phyloP scores from a whole-genome alignment of 2,329 filamentous ascomycete species.

The Corinectria fuckeliana region DNA sequence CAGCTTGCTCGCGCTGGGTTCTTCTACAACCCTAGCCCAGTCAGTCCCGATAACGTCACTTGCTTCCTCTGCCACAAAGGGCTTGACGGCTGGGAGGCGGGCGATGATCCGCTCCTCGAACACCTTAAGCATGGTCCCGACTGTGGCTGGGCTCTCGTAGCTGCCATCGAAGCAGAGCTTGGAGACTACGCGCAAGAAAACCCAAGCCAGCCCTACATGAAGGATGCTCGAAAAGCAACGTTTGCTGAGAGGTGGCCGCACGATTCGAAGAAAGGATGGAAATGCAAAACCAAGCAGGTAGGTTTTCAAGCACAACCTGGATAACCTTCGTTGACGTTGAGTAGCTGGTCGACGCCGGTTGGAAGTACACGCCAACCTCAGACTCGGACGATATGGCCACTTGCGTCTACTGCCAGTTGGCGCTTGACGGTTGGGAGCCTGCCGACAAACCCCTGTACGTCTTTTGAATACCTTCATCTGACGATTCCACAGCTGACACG shows the following conservation, averaged over 20 bases:
- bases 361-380: slow-evolving; percentile 86
- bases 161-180: slow-evolving; percentile 65
- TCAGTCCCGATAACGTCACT: slow-evolving; percentile 83
- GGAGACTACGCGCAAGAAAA: slow-evolving; percentile 73
- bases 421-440: slow-evolving; percentile 93
- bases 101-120: slow-evolving; percentile 82
- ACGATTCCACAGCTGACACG: slow-evolving; percentile 32
- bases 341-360: slow-evolving; percentile 87
- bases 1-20: slow-evolving; percentile 92
- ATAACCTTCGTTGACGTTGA: not conserved
- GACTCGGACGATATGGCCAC: slow-evolving; percentile 90
- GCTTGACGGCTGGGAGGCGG: slow-evolving; percentile 90
- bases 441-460: slow-evolving; percentile 85
- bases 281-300: slow-evolving; percentile 88
- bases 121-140: slow-evolving; percentile 82
- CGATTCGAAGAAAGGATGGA: slow-evolving; percentile 85
- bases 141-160: slow-evolving; percentile 86
- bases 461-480: not conserved
- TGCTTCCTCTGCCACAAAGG: slow-evolving; percentile 88
- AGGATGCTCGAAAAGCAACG: slow-evolving; percentile 79
- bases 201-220: slow-evolving; percentile 73
- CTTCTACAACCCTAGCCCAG: slow-evolving; percentile 78
- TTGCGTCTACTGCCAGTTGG: slow-evolving; percentile 88
- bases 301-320: slow-evolving; percentile 19
- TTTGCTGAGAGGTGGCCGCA: slow-evolving; percentile 90